A percentile compares a stretch with the other conserved stretches of the same genome.
These are phyloP conservation scores for Alternaria sp. DNA, from an alignment of 2,329 filamentous ascomycete genomes.

Conservation along the genomic window DNA sequence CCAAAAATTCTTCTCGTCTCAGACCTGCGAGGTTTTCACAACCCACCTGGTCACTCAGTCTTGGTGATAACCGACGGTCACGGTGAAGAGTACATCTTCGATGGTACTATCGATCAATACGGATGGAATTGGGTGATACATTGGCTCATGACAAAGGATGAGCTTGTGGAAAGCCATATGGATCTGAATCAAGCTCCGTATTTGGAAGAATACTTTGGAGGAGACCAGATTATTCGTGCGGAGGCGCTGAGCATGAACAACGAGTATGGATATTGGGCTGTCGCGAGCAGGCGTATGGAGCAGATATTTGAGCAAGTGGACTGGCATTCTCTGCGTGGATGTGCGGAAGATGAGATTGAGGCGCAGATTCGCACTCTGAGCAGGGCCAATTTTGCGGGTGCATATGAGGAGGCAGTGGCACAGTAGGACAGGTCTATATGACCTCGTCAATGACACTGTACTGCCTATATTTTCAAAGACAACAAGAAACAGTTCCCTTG, in stretches of 20 bases:
- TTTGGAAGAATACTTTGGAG: background rate
- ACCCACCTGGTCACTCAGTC: background rate
- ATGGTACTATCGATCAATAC: slow-evolving; percentile 3
- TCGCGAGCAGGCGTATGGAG: background rate
- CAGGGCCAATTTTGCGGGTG: background rate
- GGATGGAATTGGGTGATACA: background rate
- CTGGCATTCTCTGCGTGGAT: background rate
- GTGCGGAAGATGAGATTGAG: background rate
- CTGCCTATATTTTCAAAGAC: background rate
- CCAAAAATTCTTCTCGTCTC: background rate
- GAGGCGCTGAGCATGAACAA: background rate
- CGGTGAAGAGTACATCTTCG: background rate
- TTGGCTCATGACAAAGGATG: background rate
- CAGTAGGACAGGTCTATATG: background rate
- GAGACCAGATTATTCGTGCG: background rate
- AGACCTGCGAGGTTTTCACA: background rate
- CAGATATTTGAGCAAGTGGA: background rate
- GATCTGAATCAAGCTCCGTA: background rate
- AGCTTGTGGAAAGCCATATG: background rate
- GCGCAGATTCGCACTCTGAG: background rate
- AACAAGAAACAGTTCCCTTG: background rate
- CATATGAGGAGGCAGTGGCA: background rate
- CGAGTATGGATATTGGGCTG: background rate
- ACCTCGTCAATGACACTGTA: background rate
- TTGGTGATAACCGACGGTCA: background rate